Evolutionary conservation across 2,329 filamentous ascomycete species (phyloP).

Genomic region (Tolypocladium ophioglossoides): DNA sequence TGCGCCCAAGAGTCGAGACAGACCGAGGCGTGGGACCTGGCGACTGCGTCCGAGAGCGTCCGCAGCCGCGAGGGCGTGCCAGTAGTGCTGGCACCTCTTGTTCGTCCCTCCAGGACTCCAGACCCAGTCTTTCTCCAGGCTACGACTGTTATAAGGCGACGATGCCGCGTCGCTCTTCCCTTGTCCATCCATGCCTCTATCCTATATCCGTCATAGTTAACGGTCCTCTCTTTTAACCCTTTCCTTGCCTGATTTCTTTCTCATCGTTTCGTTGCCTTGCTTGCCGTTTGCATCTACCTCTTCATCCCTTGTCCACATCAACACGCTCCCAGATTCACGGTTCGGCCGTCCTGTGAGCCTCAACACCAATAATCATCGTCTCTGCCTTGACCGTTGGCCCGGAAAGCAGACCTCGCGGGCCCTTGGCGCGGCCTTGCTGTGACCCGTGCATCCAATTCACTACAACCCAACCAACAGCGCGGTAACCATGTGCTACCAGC

Average conservation of each 20-base stretch:
- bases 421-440: not conserved
- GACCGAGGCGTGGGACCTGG: not conserved
- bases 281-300: not conserved
- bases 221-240: conserved; percentile 8
- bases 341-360: not conserved
- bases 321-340: not conserved
- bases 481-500: conserved; percentile 67
- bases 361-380: not conserved
- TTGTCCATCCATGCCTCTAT: conserved; percentile 15
- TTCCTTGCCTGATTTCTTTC: conserved; percentile 2
- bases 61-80: not conserved
- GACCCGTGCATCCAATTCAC: not conserved
- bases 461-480: conserved; percentile 4
- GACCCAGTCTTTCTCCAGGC: conserved; percentile 1
- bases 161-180: conserved; percentile 30
- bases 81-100: not conserved
- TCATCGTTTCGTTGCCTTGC: conserved; percentile 6
- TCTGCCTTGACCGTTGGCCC: not conserved
- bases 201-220: conserved; percentile 9
- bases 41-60: not conserved
- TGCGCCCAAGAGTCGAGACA: conserved; percentile 2
- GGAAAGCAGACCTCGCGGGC: not conserved
- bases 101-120: not conserved
- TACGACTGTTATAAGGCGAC: conserved; percentile 39
- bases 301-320: not conserved